Conservation (phyloP, 2,329 filamentous ascomycete genomes). For the Calonectria honghensis region DNA sequence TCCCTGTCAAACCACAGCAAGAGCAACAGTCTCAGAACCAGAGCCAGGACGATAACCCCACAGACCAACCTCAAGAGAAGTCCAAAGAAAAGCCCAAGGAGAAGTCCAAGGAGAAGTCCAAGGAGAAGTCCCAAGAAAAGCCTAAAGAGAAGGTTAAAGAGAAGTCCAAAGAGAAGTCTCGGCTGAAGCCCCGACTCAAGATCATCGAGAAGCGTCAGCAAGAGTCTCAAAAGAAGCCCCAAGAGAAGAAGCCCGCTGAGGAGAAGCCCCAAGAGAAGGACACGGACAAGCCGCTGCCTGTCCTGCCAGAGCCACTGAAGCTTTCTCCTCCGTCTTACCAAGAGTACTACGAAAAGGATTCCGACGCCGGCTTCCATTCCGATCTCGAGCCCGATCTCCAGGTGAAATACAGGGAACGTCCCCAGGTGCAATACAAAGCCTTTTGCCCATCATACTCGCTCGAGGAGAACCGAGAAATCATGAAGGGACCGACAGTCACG, state of each 20-base stretch:
- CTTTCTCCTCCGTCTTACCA: slow-evolving; percentile 17
- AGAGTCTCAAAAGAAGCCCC: background rate
- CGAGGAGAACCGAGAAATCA: slow-evolving; percentile 31
- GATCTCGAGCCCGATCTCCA: slow-evolving; percentile 6
- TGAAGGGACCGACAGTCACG: slow-evolving; percentile 51
- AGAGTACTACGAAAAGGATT: slow-evolving; percentile 16
- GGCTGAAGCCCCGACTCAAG: slow-evolving; percentile 2
- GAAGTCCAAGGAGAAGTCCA: slow-evolving; percentile 22
- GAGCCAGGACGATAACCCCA: background rate
- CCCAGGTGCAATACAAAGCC: slow-evolving; percentile 10
- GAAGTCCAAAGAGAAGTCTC: background rate
- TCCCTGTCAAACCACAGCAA: background rate
- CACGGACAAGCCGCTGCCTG: background rate
- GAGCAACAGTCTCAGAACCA: slow-evolving; percentile 7
- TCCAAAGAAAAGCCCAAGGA: background rate
- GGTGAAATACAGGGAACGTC: slow-evolving; percentile 10
- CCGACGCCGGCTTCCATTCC: background rate
- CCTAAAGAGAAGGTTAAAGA: slow-evolving; percentile 39
- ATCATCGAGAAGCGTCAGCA: background rate
- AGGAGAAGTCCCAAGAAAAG: slow-evolving; percentile 30
- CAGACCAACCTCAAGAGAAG: slow-evolving; percentile 2
- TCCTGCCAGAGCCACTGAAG: slow-evolving; percentile 13
- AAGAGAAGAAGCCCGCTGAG: background rate
- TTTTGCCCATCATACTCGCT: slow-evolving; percentile 17
- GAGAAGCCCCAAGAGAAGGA: background rate